Evolutionary conservation across 2,329 filamentous ascomycete species (phyloP).

Genomic region (Cordyceps tenuipes): DNA sequence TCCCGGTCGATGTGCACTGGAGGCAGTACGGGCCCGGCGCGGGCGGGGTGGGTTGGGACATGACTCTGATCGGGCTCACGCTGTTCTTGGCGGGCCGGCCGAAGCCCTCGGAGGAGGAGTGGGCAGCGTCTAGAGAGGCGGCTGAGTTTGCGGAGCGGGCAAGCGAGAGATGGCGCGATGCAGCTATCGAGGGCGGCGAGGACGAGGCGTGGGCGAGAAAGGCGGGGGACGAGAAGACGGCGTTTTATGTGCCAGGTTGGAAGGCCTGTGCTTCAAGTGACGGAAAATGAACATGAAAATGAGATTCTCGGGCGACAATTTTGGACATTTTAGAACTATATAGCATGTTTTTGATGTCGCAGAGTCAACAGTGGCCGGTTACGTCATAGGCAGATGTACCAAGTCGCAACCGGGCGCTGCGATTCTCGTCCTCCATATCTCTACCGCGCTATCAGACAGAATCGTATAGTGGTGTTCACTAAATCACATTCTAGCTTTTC

Average conservation of each 20-base stretch:
- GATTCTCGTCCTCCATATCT: too few species aligned
- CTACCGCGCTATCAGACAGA: too few species aligned
- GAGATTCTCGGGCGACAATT: background rate
- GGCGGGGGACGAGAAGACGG: background rate
- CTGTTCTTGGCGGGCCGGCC: background rate
- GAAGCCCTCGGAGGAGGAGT: background rate
- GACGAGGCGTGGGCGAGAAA: background rate
- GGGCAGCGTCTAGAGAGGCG: background rate
- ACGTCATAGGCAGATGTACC: too few species aligned
- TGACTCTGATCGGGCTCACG: background rate
- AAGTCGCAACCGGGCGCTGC: too few species aligned
- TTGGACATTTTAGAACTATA: background rate
- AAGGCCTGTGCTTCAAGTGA: background rate
- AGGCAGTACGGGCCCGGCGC: constrained; percentile 6
- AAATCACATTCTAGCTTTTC: too few species aligned
- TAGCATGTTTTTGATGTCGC: too few species aligned
- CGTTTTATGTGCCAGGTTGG: constrained; percentile 4
- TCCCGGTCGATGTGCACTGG: constrained; percentile 5
- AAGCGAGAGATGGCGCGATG: constrained; percentile 2
- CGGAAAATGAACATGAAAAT: too few species aligned
- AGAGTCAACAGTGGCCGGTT: too few species aligned
- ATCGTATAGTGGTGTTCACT: too few species aligned
- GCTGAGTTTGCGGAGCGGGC: background rate
- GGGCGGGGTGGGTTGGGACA: constrained; percentile 10
- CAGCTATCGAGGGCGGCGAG: background rate